phyloP scores from a whole-genome alignment of 331 rosid species.

The Dryas integrifolia region DNA sequence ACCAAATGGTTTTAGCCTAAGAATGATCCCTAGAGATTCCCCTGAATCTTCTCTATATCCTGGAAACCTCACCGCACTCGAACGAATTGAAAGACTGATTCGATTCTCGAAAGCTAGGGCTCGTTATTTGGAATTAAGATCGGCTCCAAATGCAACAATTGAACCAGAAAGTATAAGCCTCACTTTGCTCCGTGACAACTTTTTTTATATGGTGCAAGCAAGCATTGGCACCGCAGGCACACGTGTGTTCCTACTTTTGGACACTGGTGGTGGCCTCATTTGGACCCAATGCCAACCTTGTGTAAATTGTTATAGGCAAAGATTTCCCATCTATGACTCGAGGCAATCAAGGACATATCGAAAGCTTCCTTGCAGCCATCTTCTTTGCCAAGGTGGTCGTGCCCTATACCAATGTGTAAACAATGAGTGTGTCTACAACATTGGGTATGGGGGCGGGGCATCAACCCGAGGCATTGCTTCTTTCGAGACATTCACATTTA shows the following conservation, averaged over 20 bases:
- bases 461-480: conserved; percentile 17
- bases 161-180: not conserved
- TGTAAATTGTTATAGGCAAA: conserved; percentile 15
- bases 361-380: conserved; percentile 12
- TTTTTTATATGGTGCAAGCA: conserved; percentile 9
- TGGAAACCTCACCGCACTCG: conserved; percentile 2
- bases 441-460: conserved; percentile 19
- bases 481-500: conserved; percentile 17
- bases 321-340: not conserved
- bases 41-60: conserved; percentile 12
- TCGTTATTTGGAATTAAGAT: not conserved
- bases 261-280: conserved; percentile 24
- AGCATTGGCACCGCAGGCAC: conserved; percentile 13
- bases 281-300: conserved; percentile 33
- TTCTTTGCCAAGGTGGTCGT: conserved; percentile 4
- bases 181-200: conserved; percentile 10
- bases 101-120: conserved; percentile 19
- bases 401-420: conserved; percentile 3
- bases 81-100: conserved; percentile 13
- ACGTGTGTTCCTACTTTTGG: not conserved
- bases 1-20: conserved; percentile 20
- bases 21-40: conserved; percentile 20
- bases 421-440: conserved; percentile 1
- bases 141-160: not conserved
- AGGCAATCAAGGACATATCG: conserved; percentile 2